phyloP scores from a whole-genome alignment of 2,329 filamentous ascomycete genomes.

The Pseudocercospora vitis region DNA sequence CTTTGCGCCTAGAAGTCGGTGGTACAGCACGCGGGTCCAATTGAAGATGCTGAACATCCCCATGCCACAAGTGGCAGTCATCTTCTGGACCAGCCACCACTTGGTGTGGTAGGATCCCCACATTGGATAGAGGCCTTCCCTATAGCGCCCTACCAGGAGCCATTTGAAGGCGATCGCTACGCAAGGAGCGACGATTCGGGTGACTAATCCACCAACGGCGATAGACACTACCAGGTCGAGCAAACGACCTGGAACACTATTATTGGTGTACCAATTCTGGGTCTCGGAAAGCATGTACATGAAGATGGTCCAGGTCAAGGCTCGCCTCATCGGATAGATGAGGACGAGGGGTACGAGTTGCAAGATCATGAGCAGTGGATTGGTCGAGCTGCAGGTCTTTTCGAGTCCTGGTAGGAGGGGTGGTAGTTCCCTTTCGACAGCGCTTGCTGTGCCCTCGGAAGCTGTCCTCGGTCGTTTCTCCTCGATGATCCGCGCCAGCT shows the following conservation, averaged over 20 bases:
- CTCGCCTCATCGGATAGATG: slow-evolving; percentile 54
- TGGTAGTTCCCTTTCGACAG: slow-evolving; percentile 13
- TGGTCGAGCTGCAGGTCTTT: slow-evolving; percentile 52
- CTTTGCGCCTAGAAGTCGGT: slow-evolving; percentile 54
- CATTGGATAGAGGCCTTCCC: slow-evolving; percentile 59
- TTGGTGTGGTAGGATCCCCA: slow-evolving; percentile 59
- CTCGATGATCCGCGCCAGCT: slow-evolving; percentile 43
- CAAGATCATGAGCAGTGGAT: slow-evolving; percentile 50
- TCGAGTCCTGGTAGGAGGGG: slow-evolving; percentile 40
- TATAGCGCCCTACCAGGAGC: slow-evolving; percentile 56
- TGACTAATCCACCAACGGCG: slow-evolving; percentile 44
- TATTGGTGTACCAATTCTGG: slow-evolving; percentile 44
- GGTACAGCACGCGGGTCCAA: slow-evolving; percentile 47
- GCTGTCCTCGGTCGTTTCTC: slow-evolving; percentile 25
- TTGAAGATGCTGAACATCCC: slow-evolving; percentile 49
- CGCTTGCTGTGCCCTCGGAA: slow-evolving; percentile 9
- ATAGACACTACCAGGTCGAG: slow-evolving; percentile 52
- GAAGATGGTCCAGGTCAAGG: slow-evolving; percentile 56
- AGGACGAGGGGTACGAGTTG: slow-evolving; percentile 54
- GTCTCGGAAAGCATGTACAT: slow-evolving; percentile 49
- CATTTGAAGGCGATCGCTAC: slow-evolving; percentile 56
- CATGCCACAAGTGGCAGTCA: slow-evolving; percentile 50
- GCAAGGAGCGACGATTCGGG: slow-evolving; percentile 46
- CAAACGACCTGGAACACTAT: slow-evolving; percentile 48
- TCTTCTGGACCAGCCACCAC: slow-evolving; percentile 61